Evolutionary conservation across 768 basidiomycete genomes (phyloP), one percentile per base, ranked within the genome.

Genomic region (Hericium erinaceus): DNA sequence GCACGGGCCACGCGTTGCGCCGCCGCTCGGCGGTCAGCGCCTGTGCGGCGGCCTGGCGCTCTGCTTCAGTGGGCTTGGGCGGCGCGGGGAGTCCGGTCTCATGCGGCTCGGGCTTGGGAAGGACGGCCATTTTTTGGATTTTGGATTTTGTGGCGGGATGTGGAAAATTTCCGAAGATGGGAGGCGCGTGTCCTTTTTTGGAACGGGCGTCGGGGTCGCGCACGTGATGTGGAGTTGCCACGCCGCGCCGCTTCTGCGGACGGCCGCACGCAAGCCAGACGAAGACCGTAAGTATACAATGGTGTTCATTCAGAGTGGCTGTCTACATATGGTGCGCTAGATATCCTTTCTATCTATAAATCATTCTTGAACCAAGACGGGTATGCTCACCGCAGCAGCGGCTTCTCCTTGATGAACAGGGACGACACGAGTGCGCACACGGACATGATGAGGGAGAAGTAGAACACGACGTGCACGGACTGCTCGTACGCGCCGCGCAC

Each of bases 341-440:
- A 18, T 41, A 18, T 41, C 10, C 12, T 18, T 8, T 41, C 40
- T 13, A 46, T 46, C 44, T n/a, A 41, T 46, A 46, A 33, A 33
- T 33, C 5, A 8, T 33, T 33, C 28, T 33, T 33, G 4, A 4
- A 33, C 20, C 20, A 20, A 8, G 44, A 46, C 44, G 44, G 44
- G 44, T 15, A 46, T 46, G n/a, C 16, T 46, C n/a, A 46, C n/a
- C 54, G 54, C 40, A 38, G 20, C 15, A 74, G 58, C 1, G 72
- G 63, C 64, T 76, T 80, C 64, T 82, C 82, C 55, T 75, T 79
- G 44, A 85, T 80, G 58, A 80, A 83, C 5, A 76, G 53, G 1
- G 80, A 76, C 1, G 76, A 71, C 8, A 80, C n/a, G 10, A 79
- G 63, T 0, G 76, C 73, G 40, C 70, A 70, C 2, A 65, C 68